Evolutionary conservation across 78 protist genomes (phyloP).

Genomic region (Chrysochromulina parva): DNA sequence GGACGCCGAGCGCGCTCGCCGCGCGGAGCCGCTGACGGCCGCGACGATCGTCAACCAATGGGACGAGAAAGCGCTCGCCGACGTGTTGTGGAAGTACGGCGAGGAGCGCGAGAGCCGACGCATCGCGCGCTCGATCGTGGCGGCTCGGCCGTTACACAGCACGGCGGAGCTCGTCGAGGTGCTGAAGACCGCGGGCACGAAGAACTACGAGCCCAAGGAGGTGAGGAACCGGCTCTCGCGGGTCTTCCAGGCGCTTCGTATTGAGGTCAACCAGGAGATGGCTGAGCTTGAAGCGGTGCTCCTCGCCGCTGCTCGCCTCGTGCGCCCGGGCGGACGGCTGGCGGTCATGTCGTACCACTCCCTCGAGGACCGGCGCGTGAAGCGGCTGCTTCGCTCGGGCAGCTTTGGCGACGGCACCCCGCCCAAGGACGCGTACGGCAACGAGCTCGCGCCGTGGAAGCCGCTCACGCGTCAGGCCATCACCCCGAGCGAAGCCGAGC

Average conservation of each 20-base stretch:
- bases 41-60: background rate
- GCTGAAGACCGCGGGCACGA: background rate
- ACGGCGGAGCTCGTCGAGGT: background rate
- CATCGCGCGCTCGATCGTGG: background rate
- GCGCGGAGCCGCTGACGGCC: background rate
- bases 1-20: no score
- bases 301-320: background rate
- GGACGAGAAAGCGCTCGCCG: background rate
- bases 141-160: background rate
- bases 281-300: background rate
- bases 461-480: conserved; percentile 3
- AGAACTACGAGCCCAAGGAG: background rate
- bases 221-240: background rate
- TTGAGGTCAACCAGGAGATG: conserved; percentile 1
- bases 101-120: background rate
- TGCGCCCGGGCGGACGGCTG: conserved; percentile 15
- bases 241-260: conserved; percentile 29
- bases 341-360: conserved; percentile 27
- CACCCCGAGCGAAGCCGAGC: background rate
- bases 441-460: background rate
- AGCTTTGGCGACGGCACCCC: background rate
- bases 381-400: background rate
- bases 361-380: conserved; percentile 14
- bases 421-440: background rate
- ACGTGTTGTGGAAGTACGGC: background rate